Evolutionary conservation across 306 rosid species (phyloP), one percentile per base, ranked within the genome.

Genomic region (Vigna hirtella): DNA sequence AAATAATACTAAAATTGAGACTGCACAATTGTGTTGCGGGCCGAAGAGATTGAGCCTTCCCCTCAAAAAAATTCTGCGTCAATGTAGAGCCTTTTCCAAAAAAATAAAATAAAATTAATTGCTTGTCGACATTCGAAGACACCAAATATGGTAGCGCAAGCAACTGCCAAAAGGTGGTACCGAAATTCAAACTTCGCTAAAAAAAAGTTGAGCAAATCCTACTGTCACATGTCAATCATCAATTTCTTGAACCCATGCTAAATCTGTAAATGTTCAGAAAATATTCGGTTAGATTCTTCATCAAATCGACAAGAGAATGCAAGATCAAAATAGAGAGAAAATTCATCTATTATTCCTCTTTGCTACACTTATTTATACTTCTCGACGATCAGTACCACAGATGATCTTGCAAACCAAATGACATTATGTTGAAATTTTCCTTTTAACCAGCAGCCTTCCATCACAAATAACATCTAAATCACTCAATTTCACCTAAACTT

Each of bases 221-320:
- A 36, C 52, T 12, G 40, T 73, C 76, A 72, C 63, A 36, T 42
- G 82, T 74, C 86, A 90, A 84, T 89, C 96, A 36, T 94, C 94
- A 56, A 95, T 85, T 76, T 91, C 97, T 88, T 92, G 93, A 70
- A 93, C 96, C 99, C 98, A 93, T 61, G 96, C 93, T 80, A 93
- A 84, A 85, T 84, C 99, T 95, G 99, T 36, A 17, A 83, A 70
- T 48, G 43, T 26, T 30, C 57, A 18, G 48, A 36, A 18, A 42
- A 77, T 67, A 32, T 50, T 57, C 18, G 78, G 78, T 70, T 83
- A 69, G 70, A 45, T 64, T 74, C 80, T 26, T n/a, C 16, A 70
- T 65, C 9, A 50, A 15, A 47, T 66, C 36, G 24, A 38, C 57
- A 32, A 40, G 74, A 5, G 56, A 24, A 26, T 13, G 40, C 66